Base-by-base conservation (phyloP, 106 monocot genomes). In the Chionographis japonica region DNA sequence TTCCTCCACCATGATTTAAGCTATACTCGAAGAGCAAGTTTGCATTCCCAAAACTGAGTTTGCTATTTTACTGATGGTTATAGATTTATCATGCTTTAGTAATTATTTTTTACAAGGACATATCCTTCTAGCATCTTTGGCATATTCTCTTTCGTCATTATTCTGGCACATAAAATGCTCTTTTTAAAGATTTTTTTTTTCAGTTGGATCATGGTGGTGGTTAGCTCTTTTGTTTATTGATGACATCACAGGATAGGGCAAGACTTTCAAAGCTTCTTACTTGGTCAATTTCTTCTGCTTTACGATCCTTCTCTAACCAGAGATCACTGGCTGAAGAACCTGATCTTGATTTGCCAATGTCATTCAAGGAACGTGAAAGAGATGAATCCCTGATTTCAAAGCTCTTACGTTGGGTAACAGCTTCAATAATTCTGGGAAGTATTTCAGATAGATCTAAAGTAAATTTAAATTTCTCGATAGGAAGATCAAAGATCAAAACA, bases 361-460 rank as follows among this genome's bases (percentile, higher is more conserved):
- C 52, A 16, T 56, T 4, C 17, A 58, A 77, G 63, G 71, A 66
- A 50, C 51, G 46, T 4, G 58, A 56, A 54, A 52, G 50, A 41
- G 67, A 82, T 37, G 88, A 88, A 57, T 74, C 69, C 9, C 52
- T 71, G 40, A 41, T 78, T 50, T 75, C 77, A 50, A 92, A 88
- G 52, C 79, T 92, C 17, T 74, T 91, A 71, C 78, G 91, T 6
- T 91, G 87, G 91, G 38, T 71, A 71, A 74, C 50, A 20, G 85
- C 85, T 66, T 88, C 92, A 40, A 61, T 92, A 55, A 92, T 92
- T 66, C 62, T 85, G 8, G 92, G 92, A 63, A 72, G 52, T 49
- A 80, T 85, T 52, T 75, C 62, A 10, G 60, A 37, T 11, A 63
- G 57, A 35, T 66, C 51, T 52, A 54, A 66, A 27, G 56, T 55